A percentile compares a stretch with the other conserved stretches of the same genome.
Conservation (phyloP, 2,329 filamentous ascomycete genomes). For the Monosporascus sp. region DNA sequence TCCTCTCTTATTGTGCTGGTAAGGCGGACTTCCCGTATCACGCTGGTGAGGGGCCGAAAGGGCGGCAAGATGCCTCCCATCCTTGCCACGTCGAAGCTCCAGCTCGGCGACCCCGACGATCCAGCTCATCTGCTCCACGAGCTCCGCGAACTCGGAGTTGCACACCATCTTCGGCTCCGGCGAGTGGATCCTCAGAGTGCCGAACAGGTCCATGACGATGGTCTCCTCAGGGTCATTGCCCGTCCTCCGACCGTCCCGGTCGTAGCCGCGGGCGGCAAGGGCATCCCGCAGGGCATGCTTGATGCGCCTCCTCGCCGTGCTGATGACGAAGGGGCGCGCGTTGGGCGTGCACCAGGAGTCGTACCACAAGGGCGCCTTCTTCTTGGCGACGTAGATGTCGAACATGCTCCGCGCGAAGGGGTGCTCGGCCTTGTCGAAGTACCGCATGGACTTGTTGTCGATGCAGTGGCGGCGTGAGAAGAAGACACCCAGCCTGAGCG, state of each 20-base stretch:
- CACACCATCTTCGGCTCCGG: constrained; percentile 12
- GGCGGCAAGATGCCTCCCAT: constrained; percentile 2
- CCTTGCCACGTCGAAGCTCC: constrained; percentile 7
- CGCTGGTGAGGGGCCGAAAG: too few relatives aligned
- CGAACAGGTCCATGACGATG: constrained; percentile 13
- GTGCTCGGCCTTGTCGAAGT: constrained; percentile 21
- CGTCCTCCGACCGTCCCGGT: constrained; percentile 16
- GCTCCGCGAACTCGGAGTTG: constrained; percentile 16
- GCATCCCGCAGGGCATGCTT: constrained; percentile 20
- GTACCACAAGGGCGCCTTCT: constrained; percentile 21
- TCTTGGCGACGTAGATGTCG: constrained; percentile 22
- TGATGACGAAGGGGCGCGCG: constrained; percentile 10
- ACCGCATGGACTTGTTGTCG: constrained; percentile 17
- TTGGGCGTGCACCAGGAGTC: not conserved
- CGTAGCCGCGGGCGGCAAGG: constrained; percentile 20
- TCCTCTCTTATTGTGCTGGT: too few relatives aligned
- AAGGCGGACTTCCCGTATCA: too few relatives aligned
- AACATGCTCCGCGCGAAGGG: constrained; percentile 22
- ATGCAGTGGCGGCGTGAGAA: constrained; percentile 20
- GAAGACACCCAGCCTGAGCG: constrained; percentile 5
- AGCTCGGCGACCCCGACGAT: constrained; percentile 11
- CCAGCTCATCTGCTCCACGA: constrained; percentile 11
- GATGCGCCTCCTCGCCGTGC: constrained; percentile 13
- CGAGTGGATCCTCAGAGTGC: constrained; percentile 14
- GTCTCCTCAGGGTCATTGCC: constrained; percentile 2